Evolutionary conservation across 1,284 basidiomycete species (phyloP), one percentile per base, ranked within the genome.

Genomic region (Blastosporella zonata): DNA sequence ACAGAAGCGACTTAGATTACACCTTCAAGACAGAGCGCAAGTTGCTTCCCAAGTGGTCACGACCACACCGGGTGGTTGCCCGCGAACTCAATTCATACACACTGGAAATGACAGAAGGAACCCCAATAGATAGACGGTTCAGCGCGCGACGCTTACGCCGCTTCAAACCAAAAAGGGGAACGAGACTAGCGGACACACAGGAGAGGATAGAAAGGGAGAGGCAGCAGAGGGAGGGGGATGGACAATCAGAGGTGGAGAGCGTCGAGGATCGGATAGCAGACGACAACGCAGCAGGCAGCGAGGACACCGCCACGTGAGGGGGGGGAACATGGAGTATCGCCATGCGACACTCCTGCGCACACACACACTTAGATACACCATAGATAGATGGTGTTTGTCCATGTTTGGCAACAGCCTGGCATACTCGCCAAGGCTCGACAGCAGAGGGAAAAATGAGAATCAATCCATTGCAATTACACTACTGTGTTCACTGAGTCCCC

Each of bases 1-100:
- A 56, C 27, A 2, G 48, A 12, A 56, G 45, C 39, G 46, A 56
- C 28, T 35, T 56, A 35, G 36, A 25, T 9, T 52, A 50, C 37
- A 62, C 54, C 1, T 35, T 62, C 40, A 53, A 37, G 5, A 55
- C 57, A 2, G 51, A 56, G 12, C 27, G 54, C 21, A 66, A 65
- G 38, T 47, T 66, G 0, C 17, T 55, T 0, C 59, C 62, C 0
- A 57, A 45, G 36, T 66, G 64, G 63, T 65, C 62, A 1, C 10
- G n/a, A 17, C 62, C 62, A 8, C 25, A 40, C 0, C 46, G 45
- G 1, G 39, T 58, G 10, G 29, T n/a, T 7, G n/a, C 49, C 6
- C 35, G 48, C 8, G 12, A 46, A 3, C 31, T 50, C 2, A 63
- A 66, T 50, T 64, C 59, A 0, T 66, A 66, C 53, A 29, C 17